phyloP scores from a whole-genome alignment of 1,139 yeast genomes.

The Debaryomyces nepalensis region DNA sequence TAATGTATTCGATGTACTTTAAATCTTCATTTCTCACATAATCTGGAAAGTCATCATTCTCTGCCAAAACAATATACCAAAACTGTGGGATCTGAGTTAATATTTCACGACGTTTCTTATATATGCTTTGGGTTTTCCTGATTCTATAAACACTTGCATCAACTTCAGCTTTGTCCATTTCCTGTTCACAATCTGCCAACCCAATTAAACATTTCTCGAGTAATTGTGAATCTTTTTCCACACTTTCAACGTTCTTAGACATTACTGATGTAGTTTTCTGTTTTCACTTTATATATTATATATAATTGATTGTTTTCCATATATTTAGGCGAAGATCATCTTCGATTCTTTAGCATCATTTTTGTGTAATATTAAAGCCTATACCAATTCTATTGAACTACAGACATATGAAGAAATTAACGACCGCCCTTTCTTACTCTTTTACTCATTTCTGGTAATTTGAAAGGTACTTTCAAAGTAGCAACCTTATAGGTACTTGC shows the following conservation, averaged over 20 bases:
- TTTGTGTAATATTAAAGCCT: constrained; percentile 7
- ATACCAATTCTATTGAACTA: constrained; percentile 1
- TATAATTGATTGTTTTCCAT: too few relatives aligned
- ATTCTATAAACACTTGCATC: constrained; percentile 58
- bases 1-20: constrained; percentile 64
- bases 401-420: constrained; percentile 3
- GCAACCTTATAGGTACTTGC: constrained; percentile 80
- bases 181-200: constrained; percentile 59
- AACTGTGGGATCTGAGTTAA: constrained; percentile 61
- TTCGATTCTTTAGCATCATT: background rate
- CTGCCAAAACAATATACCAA: constrained; percentile 78
- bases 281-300: too few relatives aligned
- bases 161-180: constrained; percentile 58
- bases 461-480: constrained; percentile 83
- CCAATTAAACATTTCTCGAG: constrained; percentile 27
- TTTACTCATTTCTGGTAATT: constrained; percentile 81
- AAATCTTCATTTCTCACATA: constrained; percentile 69
- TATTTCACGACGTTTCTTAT: constrained; percentile 50
- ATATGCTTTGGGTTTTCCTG: constrained; percentile 54
- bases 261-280: background rate
- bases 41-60: constrained; percentile 77
- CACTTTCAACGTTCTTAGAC: constrained; percentile 1
- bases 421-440: constrained; percentile 49
- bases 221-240: constrained; percentile 6
- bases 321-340: too few relatives aligned